phyloP scores from a whole-genome alignment of 306 rosid species.

The Casuarina glauca region DNA sequence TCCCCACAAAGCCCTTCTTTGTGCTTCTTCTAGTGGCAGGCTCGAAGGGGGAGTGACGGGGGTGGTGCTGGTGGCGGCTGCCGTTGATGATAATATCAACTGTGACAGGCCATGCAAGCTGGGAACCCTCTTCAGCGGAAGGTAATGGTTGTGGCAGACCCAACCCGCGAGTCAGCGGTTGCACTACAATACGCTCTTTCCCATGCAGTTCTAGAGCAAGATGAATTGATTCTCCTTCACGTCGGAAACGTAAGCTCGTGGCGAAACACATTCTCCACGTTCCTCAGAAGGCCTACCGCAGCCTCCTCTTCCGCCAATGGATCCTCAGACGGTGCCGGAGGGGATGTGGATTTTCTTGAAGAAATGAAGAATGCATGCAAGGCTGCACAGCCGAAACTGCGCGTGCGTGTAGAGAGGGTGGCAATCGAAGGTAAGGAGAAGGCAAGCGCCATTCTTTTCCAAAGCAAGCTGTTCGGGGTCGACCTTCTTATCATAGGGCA shows the following conservation, averaged over 20 bases:
- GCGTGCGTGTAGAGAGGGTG: conserved; percentile 36
- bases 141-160: conserved; percentile 76
- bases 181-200: conserved; percentile 72
- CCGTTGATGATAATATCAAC: conserved; percentile 12
- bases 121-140: conserved; percentile 30
- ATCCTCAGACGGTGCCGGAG: conserved; percentile 33
- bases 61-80: conserved; percentile 9
- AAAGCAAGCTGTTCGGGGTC: conserved; percentile 34
- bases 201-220: conserved; percentile 55
- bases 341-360: conserved; percentile 53
- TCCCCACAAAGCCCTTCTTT: conserved; percentile 10
- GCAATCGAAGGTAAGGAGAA: conserved; percentile 56
- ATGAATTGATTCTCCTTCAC: conserved; percentile 74
- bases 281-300: conserved; percentile 52
- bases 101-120: conserved; percentile 36
- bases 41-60: not conserved
- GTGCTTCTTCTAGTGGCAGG: conserved; percentile 8
- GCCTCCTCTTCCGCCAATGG: conserved; percentile 27
- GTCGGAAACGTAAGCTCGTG: conserved; percentile 52
- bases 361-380: conserved; percentile 62
- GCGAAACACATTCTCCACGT: conserved; percentile 44
- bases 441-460: conserved; percentile 49
- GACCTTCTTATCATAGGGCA: conserved; percentile 71
- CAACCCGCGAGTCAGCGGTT: conserved; percentile 65
- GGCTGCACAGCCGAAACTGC: conserved; percentile 46